Evolutionary conservation across 371 early-diverging fungal genomes (phyloP), one percentile per base, ranked within the genome.

Genomic region (Dipsacomyces acuminosporus): DNA sequence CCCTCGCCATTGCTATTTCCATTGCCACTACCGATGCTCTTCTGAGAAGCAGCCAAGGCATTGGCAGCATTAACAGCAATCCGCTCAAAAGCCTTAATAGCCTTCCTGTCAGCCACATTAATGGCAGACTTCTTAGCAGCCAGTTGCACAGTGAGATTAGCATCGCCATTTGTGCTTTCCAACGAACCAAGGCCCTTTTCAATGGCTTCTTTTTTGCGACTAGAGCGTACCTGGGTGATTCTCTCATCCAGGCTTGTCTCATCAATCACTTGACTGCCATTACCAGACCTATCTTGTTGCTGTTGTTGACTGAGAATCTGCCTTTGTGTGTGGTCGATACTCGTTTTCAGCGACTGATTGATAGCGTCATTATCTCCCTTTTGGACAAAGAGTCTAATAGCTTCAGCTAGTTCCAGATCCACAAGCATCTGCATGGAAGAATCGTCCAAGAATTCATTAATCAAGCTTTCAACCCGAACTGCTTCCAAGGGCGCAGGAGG

Each of bases 351-450:
- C 38, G 74, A 71, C 19, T 66, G 64, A 8, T 63, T 48, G 9
- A 81, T 85, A 0, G 89, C 88, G 20, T 87, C 87, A 45, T 79
- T 82, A 50, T 96, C 95, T 48, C 89, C 90, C 73, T 95, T 96
- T 40, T 90, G 89, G 8, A 95, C 92, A 77, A 85, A 88, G 36
- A 77, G 52, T 9, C 80, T 72, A 2, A 94, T 81, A 14, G 93
- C 87, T 41, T 90, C 86, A 8, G 80, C 82, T 15, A 96, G 77
- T 46, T 86, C 84, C 26, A 83, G 76, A 48, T 91, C 94, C 2
- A 92, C 83, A 14, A 94, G 63, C 46, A 93, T 75, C 13, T 79
- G 74, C 49, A 92, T 77, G 25, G 80, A 81, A 8, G 81, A 75
- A 13, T 80, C 78, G 9, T 79, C 73, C 6, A 94, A 74, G 48